Base-by-base conservation (phyloP, 2,329 filamentous ascomycete genomes). In the Ploettnerulaceae sp. region DNA sequence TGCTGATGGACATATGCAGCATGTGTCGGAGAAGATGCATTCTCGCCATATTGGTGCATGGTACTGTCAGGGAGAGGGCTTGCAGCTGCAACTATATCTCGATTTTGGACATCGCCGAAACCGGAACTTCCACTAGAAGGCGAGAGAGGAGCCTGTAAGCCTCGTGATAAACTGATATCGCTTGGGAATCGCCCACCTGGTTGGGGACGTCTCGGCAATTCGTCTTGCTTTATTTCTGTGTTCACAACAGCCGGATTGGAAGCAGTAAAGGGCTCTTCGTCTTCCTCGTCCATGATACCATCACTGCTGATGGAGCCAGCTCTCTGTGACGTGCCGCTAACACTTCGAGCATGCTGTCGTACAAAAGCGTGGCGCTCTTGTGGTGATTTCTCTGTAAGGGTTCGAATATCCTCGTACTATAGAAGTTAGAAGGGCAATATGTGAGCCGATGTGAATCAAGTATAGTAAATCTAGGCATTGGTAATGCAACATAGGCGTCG, bases 151-250 rank as follows among this genome's bases (percentile, higher is more conserved):
- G 79, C 82, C 69, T 89, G 84, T 81, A 89, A 82, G 75, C 86
- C 83, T 72, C 87, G 82, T 53, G 42, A 46, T 20, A 49, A 41
- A 31, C 76, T 72, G 61, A 97, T 74, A 74, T 96, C 90, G 70
- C 87, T 94, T 70, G 91, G 91, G 73, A 98, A 98, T 68, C 90
- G 82, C 74, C 91, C 91, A 82, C 90, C 91, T 82, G 89, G 83
- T 77, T 87, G 81, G 65, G 88, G 86, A 67, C 89, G 82, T 67
- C 77, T 77, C 60, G 77, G 72, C 57, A 69, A 65, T 44, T 66
- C 64, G 49, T 77, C 75, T 60, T 74, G 69, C 55, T 69, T 73
- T 52, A 71, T 69, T 57, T 67, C 70, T 51, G 69, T 70, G 54
- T 66, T 71, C 51, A 74, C 65, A 47, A 69, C 70, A 29, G 81